These are phyloP conservation scores for Fusarium udum DNA, from an alignment of 2,329 filamentous ascomycete species.

Conservation along the genomic window DNA sequence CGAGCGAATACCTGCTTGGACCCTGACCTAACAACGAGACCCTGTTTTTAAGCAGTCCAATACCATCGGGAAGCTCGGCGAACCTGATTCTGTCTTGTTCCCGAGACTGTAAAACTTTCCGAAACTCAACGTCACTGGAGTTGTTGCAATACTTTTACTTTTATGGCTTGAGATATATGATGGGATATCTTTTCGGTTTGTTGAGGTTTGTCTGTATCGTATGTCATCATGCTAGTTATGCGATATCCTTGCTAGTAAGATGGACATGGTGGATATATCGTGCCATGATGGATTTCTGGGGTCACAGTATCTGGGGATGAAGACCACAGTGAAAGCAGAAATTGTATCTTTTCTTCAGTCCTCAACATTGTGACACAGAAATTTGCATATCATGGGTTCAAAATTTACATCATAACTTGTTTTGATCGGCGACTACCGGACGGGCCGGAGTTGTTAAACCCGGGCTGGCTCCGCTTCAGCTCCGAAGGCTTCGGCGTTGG, in stretches of 20 bases:
- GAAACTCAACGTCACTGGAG: not conserved
- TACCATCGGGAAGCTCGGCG: slow-evolving; percentile 12
- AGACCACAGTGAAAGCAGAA: not conserved
- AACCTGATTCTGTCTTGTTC: not conserved
- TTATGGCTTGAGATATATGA: not conserved
- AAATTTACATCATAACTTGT: not conserved
- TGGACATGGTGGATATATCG: slow-evolving; percentile 12
- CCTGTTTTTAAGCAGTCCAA: slow-evolving; percentile 14
- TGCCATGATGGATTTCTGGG: slow-evolving; percentile 29
- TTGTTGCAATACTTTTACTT: not conserved
- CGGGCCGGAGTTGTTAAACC: slow-evolving; percentile 21
- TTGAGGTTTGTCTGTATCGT: not conserved
- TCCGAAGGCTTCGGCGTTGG: slow-evolving; percentile 32
- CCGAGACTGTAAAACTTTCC: not conserved
- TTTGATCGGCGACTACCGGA: slow-evolving; percentile 22
- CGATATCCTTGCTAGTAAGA: not conserved
- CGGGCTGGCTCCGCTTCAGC: slow-evolving; percentile 30
- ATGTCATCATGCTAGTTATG: slow-evolving; percentile 26
- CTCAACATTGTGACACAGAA: not conserved
- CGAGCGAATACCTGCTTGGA: slow-evolving; percentile 8
- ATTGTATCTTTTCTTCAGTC: not conserved
- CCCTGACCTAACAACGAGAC: slow-evolving; percentile 17
- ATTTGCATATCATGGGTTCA: not conserved
- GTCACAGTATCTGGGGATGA: not conserved
- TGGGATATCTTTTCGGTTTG: not conserved